Evolutionary conservation across 371 early-diverging fungal species (phyloP).

Genomic region (Saksenaea vasiformis): DNA sequence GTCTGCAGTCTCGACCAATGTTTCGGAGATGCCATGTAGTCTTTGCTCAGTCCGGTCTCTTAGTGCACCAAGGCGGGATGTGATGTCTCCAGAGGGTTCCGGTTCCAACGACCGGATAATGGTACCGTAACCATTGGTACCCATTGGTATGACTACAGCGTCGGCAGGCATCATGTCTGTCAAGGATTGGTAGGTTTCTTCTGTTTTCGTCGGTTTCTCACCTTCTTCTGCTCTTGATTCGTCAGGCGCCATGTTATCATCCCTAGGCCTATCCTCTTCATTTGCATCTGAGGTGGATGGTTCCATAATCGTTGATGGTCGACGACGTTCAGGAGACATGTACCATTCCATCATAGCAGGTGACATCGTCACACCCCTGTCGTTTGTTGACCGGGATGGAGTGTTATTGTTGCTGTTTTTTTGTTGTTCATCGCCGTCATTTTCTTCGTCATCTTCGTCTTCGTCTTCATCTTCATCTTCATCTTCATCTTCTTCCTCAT

Average conservation of each 20-base stretch:
- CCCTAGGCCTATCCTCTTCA: conserved; percentile 1
- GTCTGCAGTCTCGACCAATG: conserved; percentile 25
- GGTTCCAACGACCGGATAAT: not conserved
- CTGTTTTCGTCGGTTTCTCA: conserved; percentile 9
- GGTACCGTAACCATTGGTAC: conserved; percentile 6
- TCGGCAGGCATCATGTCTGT: conserved; percentile 31
- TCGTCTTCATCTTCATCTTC: conserved; percentile 6
- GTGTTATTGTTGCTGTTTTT: conserved; percentile 13
- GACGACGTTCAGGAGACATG: conserved; percentile 26
- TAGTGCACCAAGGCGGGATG: not conserved
- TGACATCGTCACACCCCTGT: conserved; percentile 27
- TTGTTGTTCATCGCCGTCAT: not conserved
- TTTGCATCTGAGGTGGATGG: conserved; percentile 9
- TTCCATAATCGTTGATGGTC: conserved; percentile 9
- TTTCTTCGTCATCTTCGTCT: conserved; percentile 5
- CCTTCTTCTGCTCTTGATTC: conserved; percentile 4
- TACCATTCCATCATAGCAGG: conserved; percentile 41
- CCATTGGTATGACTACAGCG: not conserved
- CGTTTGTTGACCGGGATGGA: not conserved
- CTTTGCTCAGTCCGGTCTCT: not conserved
- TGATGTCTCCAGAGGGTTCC: not conserved
- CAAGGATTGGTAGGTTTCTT: conserved; percentile 34
- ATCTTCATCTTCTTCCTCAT: conserved; percentile 6
- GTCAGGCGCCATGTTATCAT: not conserved
- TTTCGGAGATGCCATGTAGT: conserved; percentile 1